Conservation (phyloP, 2,329 filamentous ascomycete species). For the Neurospora sp. region DNA sequence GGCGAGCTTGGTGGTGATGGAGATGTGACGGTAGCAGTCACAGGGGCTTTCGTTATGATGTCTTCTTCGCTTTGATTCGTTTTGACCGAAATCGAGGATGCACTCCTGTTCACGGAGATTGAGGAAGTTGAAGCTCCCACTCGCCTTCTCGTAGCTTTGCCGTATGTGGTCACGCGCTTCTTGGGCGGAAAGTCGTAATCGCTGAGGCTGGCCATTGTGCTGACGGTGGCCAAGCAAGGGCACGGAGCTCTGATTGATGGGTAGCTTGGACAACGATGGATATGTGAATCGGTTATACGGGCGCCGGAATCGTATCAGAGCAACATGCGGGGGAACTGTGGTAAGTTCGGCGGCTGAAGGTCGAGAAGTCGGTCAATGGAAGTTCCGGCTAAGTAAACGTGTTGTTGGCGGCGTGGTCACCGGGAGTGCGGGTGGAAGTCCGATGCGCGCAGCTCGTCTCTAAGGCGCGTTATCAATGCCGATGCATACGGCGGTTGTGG, state of each 20-base stretch:
- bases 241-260: neutral
- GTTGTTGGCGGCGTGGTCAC: neutral
- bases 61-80: slow-evolving; percentile 7
- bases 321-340: neutral
- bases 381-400: neutral
- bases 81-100: neutral
- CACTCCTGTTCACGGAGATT: neutral
- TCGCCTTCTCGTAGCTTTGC: slow-evolving; percentile 19
- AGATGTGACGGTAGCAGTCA: slow-evolving; percentile 5
- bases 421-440: neutral
- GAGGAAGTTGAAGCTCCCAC: slow-evolving; percentile 7
- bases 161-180: slow-evolving; percentile 23
- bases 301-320: neutral
- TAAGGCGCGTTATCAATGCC: neutral
- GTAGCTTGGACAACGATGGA: neutral
- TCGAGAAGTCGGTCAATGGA: neutral
- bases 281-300: neutral
- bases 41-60: slow-evolving; percentile 7
- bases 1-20: slow-evolving; percentile 11
- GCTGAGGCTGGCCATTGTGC: slow-evolving; percentile 11
- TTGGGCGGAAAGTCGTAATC: slow-evolving; percentile 18
- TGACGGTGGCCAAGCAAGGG: neutral
- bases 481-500: neutral
- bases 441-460: neutral
- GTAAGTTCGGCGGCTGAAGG: neutral